These are phyloP conservation scores for Daldinia vernicosa DNA, from an alignment of 495 filamentous ascomycete species.

Conservation along the genomic window DNA sequence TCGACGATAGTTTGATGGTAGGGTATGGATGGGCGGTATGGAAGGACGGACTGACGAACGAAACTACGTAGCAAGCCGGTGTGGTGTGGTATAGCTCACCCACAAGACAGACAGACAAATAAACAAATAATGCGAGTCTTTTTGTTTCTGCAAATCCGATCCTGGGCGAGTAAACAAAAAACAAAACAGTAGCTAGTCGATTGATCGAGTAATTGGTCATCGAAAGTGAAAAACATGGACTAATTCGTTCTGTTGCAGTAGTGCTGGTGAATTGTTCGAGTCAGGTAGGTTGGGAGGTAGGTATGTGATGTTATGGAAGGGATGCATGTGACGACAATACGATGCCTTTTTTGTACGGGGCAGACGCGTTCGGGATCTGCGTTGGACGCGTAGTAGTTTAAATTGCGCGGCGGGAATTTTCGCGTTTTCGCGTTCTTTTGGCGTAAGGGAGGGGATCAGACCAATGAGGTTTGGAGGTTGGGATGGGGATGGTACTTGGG, in stretches of 20 bases:
- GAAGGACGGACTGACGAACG: neutral
- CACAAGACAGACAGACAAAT: neutral
- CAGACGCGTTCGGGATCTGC: neutral
- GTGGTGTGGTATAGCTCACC: neutral
- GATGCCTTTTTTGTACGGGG: constrained; percentile 5
- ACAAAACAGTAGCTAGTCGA: neutral
- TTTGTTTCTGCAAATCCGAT: neutral
- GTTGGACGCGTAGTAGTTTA: neutral
- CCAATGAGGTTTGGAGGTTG: neutral
- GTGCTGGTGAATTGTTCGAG: neutral
- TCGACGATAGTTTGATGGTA: neutral
- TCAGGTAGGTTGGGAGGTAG: neutral
- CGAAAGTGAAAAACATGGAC: neutral
- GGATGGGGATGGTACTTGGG: neutral
- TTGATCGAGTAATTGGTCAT: neutral
- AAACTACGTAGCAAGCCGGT: neutral
- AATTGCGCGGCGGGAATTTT: neutral
- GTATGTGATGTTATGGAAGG: neutral
- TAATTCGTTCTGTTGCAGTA: neutral
- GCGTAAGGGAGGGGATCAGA: neutral
- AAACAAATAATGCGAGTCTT: constrained; percentile 1
- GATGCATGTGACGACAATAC: neutral
- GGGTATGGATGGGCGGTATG: neutral
- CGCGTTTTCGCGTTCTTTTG: neutral
- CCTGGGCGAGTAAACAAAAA: neutral